Conservation (phyloP, 306 rosid genomes). For the Quercus parvula region DNA sequence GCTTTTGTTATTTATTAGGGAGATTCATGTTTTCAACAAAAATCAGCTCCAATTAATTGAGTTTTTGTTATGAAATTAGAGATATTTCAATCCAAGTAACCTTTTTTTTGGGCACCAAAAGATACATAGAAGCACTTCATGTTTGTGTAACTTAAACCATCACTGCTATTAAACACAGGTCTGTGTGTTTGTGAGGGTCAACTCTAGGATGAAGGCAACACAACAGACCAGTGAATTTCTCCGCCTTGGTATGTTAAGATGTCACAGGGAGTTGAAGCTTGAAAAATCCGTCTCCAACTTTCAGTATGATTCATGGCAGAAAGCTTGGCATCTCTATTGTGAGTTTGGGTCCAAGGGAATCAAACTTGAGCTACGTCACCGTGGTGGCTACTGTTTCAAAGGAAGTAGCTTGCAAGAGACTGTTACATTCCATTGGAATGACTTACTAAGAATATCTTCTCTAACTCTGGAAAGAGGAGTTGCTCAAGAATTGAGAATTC, state of each 20-base stretch:
- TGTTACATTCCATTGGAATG: conserved; percentile 64
- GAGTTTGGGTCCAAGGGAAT: conserved; percentile 93
- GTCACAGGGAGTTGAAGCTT: conserved; percentile 78
- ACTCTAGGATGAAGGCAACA: conserved; percentile 35
- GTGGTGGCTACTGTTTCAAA: conserved; percentile 58
- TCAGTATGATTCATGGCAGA: conserved; percentile 53
- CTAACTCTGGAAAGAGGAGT: conserved; percentile 58
- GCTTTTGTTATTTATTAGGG: too few relatives aligned
- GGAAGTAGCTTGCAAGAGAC: conserved; percentile 46
- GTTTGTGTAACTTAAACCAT: neutral
- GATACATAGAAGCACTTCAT: neutral
- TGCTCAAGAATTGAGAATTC: conserved; percentile 43
- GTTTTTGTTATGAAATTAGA: too few relatives aligned
- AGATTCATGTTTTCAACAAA: too few relatives aligned
- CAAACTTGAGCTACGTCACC: conserved; percentile 42
- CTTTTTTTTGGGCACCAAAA: neutral
- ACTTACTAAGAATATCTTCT: conserved; percentile 69
- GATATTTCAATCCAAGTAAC: neutral
- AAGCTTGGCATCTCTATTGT: conserved; percentile 87
- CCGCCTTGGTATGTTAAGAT: conserved; percentile 58
- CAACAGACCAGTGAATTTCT: conserved; percentile 42
- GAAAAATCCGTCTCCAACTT: conserved; percentile 50
- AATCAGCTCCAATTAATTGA: too few relatives aligned
- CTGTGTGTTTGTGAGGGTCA: conserved; percentile 63
- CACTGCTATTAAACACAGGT: conserved; percentile 37